Percentiles rank a stretch among this genome's conserved stretches.
phyloP scores from a whole-genome alignment of 192 early-diverging fungal species.

The Spinellus fusiger region DNA sequence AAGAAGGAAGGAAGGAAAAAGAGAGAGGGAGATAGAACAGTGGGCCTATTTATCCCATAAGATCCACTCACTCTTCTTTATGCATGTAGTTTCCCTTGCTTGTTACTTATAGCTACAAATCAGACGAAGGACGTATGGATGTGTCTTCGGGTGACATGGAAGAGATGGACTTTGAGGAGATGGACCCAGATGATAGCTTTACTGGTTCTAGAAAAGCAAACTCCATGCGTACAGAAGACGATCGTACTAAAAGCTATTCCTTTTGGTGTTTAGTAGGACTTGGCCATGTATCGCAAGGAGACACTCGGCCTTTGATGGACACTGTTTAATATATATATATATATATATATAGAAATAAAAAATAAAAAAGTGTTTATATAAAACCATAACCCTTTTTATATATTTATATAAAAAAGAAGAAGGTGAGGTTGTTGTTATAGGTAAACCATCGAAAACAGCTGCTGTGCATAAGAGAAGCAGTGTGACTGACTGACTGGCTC shows the following conservation, averaged over 20 bases:
- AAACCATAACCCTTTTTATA: no score
- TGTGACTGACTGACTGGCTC: no score
- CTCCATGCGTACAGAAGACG: constrained; percentile 27
- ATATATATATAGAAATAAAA: no score
- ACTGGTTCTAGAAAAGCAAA: constrained; percentile 22
- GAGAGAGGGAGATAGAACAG: neutral
- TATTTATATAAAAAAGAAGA: no score
- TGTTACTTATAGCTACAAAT: constrained; percentile 47
- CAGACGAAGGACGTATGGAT: constrained; percentile 35
- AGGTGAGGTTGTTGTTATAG: no score
- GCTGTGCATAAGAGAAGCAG: no score
- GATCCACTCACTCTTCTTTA: neutral
- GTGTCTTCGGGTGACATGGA: constrained; percentile 31
- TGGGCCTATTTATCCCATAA: neutral
- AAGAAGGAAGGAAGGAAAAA: neutral
- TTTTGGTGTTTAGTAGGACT: constrained; percentile 62
- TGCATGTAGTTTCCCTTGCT: constrained; percentile 53
- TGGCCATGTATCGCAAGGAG: constrained; percentile 31
- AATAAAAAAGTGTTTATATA: neutral
- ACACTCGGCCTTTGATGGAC: no score
- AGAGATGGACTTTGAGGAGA: constrained; percentile 23
- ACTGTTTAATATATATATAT: no score
- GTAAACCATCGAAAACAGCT: no score
- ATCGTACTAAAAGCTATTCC: constrained; percentile 38
- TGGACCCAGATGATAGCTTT: constrained; percentile 22